These are phyloP conservation scores for Solanum aculeatissimum DNA, from an alignment of 305 asterid species.

Conservation along the genomic window DNA sequence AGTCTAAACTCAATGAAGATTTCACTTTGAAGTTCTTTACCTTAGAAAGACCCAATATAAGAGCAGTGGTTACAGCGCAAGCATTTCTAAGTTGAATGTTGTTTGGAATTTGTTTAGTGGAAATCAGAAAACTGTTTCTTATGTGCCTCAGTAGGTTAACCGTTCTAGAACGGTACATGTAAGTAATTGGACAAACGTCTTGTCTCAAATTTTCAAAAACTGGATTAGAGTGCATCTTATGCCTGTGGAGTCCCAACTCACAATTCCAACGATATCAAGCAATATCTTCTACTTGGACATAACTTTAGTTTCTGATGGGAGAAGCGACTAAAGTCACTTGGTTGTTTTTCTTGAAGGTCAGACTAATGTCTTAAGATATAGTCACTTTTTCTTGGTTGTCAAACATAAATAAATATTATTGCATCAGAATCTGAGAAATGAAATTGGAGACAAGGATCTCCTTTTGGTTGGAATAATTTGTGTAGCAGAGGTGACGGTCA, in stretches of 20 bases:
- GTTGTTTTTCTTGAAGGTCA: neutral
- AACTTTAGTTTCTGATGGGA: neutral
- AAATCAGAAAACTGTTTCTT: neutral
- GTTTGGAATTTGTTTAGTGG: neutral
- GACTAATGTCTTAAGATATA: neutral
- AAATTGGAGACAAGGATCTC: neutral
- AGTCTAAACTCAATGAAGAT: neutral
- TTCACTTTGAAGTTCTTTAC: neutral
- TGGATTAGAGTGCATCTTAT: neutral
- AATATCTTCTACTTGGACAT: neutral
- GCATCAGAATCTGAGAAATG: neutral
- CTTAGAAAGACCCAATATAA: neutral
- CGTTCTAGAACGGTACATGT: neutral
- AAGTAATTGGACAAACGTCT: neutral
- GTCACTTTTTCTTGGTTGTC: neutral
- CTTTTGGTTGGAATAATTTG: neutral
- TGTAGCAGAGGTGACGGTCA: neutral
- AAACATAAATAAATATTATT: neutral
- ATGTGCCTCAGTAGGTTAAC: neutral
- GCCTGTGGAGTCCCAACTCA: neutral
- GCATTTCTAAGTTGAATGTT: neutral
- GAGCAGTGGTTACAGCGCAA: neutral
- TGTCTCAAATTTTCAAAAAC: neutral
- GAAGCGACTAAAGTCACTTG: neutral
- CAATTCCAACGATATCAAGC: neutral